Conservation (phyloP, 1,284 basidiomycete species). For the Sporisorium exsertum region DNA sequence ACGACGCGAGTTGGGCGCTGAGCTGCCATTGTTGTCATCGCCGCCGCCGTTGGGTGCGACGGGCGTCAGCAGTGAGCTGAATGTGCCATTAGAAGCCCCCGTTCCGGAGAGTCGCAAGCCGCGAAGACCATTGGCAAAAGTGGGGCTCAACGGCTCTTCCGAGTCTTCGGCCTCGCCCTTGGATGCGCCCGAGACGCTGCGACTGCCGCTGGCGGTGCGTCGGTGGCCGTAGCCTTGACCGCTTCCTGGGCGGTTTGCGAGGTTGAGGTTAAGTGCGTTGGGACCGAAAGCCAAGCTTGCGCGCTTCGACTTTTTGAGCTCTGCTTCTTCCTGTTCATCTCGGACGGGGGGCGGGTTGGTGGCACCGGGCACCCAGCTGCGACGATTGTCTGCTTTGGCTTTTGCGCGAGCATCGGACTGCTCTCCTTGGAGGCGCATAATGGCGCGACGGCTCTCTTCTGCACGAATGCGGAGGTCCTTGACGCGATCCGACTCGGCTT, state of each 20-base stretch:
- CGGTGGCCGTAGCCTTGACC: slow-evolving; percentile 34
- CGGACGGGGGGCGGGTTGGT: slow-evolving; percentile 20
- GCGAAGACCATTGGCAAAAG: slow-evolving; percentile 41
- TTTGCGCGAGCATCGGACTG: slow-evolving; percentile 54
- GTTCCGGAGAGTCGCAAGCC: slow-evolving; percentile 48
- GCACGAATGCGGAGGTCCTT: slow-evolving; percentile 63
- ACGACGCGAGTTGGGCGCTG: slow-evolving; percentile 46
- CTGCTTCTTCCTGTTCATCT: slow-evolving; percentile 54
- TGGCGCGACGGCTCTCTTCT: slow-evolving; percentile 62
- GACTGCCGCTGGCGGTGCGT: slow-evolving; percentile 46
- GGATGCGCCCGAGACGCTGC: slow-evolving; percentile 41
- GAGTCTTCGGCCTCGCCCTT: slow-evolving; percentile 32
- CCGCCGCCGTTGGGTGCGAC: slow-evolving; percentile 13
- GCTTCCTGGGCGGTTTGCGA: slow-evolving; percentile 14
- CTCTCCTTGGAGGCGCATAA: slow-evolving; percentile 63
- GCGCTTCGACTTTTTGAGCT: slow-evolving; percentile 54
- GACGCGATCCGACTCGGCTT: slow-evolving; percentile 60
- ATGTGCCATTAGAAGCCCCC: slow-evolving; percentile 22
- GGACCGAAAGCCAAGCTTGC: slow-evolving; percentile 60
- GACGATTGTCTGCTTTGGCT: slow-evolving; percentile 50
- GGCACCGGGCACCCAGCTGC: slow-evolving; percentile 48
- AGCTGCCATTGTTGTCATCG: slow-evolving; percentile 19
- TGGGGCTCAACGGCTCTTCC: slow-evolving; percentile 50
- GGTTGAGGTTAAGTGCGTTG: slow-evolving; percentile 43
- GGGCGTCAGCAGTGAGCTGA: slow-evolving; percentile 31